Evolutionary conservation across 2,329 filamentous ascomycete species (phyloP), one percentile per base, ranked within the genome.

Genomic region (Cordyceps farinosa): DNA sequence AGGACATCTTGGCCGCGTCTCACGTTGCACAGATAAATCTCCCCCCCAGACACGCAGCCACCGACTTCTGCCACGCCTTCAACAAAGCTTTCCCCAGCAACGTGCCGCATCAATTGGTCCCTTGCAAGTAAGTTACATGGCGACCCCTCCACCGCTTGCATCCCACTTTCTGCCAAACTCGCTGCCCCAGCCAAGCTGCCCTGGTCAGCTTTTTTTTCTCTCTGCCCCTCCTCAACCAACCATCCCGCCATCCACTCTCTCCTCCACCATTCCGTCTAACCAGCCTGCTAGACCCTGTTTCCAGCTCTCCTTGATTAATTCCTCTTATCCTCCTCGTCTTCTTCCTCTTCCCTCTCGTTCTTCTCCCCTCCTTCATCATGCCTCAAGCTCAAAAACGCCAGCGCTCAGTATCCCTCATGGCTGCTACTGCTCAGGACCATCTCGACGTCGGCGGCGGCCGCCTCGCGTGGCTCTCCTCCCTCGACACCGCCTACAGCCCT

Each of bases 401-500:
- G 59, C 73, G 71, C 58, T 68, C 71, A 62, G 70, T 74, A 66
- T 77, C 75, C 75, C 76, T 74, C 74, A 84, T 85, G 80, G 79
- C 81, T 70, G 79, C 81, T 64, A 90, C 88, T 75, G 89, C 92
- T 77, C 85, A 95, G 76, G 91, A 96, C 78, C 92, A 97, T 80
- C 87, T 97, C 76, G 86, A 87, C 75, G 87, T 90, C 74, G 89
- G 90, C 77, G 89, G 90, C 77, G 84, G 85, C 74, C 84, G 84
- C 77, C 85, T 89, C 69, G 81, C 84, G 73, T 89, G 86, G 86
- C 80, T 88, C 66, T 81, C 85, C 66, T 78, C 79, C 67, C 90
- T 99, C 75, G 89, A 97, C 83, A 97, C 94, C 69, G 90, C 95
- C 75, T 92, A 90, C 82, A 84, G 86, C 71, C 93, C 94, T 63